Percentiles rank a stretch among this genome's conserved stretches.
These are phyloP conservation scores for Anthracocystis setariae DNA, from an alignment of 1,284 basidiomycete species.

Conservation along the genomic window DNA sequence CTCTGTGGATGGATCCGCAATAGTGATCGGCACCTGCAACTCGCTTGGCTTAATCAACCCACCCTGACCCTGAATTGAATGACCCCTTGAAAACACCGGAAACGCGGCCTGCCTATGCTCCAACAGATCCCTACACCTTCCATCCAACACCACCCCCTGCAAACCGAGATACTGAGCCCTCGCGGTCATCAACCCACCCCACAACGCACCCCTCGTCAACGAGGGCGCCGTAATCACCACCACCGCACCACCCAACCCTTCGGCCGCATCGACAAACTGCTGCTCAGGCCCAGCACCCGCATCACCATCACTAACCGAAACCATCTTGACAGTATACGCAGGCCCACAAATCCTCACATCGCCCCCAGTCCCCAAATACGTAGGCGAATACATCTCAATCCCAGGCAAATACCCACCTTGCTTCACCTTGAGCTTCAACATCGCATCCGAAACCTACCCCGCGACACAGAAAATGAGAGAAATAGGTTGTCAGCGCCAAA, in stretches of 20 bases:
- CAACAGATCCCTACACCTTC: constrained; percentile 81
- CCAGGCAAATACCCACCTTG: constrained; percentile 86
- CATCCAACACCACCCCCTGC: constrained; percentile 79
- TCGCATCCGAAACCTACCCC: constrained; percentile 82
- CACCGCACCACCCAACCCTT: constrained; percentile 72
- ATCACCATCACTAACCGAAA: constrained; percentile 73
- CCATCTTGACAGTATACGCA: constrained; percentile 91
- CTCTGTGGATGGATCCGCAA: constrained; percentile 68
- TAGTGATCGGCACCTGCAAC: constrained; percentile 78
- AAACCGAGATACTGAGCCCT: constrained; percentile 78
- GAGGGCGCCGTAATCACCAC: constrained; percentile 82
- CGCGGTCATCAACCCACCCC: constrained; percentile 91
- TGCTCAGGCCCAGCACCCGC: constrained; percentile 77
- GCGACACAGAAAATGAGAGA: neutral
- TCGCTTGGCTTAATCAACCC: constrained; percentile 85
- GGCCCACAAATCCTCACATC: constrained; percentile 72
- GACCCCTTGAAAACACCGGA: constrained; percentile 74
- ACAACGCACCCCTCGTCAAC: constrained; percentile 83
- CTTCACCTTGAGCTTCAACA: constrained; percentile 81
- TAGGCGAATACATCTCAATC: constrained; percentile 75
- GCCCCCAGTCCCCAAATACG: constrained; percentile 13
- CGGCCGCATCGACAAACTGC: constrained; percentile 87
- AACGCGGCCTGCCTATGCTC: constrained; percentile 79
- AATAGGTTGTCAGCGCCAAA: too few species aligned
- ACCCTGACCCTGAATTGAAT: constrained; percentile 86